Conservation (phyloP, 768 basidiomycete species). For the Wakefieldia striispora region DNA sequence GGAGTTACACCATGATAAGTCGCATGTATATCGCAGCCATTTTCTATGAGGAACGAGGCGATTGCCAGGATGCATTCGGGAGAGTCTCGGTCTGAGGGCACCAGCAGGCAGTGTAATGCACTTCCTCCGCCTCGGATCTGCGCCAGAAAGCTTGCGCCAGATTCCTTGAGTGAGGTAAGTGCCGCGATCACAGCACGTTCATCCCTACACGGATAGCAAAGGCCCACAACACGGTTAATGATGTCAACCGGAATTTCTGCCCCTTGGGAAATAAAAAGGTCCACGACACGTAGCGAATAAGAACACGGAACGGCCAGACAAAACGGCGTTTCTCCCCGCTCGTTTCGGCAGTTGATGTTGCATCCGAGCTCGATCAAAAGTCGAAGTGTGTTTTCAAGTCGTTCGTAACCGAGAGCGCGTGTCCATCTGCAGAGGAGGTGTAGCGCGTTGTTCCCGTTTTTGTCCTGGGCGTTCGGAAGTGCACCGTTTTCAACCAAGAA, state of each 20-base stretch:
- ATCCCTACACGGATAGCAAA: too few species aligned
- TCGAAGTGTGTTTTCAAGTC: not conserved
- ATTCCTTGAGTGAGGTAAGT: too few species aligned
- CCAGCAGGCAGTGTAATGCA: too few species aligned
- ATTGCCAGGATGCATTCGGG: too few species aligned
- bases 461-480: not conserved
- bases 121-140: too few species aligned
- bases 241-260: not conserved
- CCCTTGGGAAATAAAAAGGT: not conserved
- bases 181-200: too few species aligned
- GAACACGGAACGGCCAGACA: not conserved
- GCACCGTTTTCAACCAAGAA: not conserved
- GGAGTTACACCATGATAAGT: too few species aligned
- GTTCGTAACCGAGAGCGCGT: too few species aligned
- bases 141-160: too few species aligned
- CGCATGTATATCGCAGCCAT: too few species aligned
- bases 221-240: not conserved
- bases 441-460: not conserved
- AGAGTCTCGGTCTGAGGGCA: too few species aligned
- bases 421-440: not conserved
- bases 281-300: not conserved
- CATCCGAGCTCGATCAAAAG: not conserved
- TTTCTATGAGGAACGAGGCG: too few species aligned
- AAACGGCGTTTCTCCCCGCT: not conserved
- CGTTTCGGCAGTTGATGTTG: not conserved